Conservation (phyloP, 768 basidiomycete species). For the Suillus spraguei region DNA sequence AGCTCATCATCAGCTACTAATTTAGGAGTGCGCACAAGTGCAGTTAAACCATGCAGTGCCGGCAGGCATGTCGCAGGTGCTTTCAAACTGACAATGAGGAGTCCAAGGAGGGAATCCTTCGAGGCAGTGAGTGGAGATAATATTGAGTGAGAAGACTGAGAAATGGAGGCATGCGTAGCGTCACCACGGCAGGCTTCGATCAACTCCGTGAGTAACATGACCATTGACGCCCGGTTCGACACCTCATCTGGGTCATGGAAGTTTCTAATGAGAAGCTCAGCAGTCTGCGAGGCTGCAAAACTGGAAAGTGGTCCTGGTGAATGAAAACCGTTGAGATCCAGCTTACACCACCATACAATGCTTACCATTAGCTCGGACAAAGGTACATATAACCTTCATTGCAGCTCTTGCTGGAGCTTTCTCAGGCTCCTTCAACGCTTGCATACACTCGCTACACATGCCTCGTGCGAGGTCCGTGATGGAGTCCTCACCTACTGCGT, state of each 20-base stretch:
- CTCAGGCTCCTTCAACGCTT: constrained; percentile 85
- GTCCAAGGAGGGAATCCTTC: constrained; percentile 78
- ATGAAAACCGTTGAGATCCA: not conserved
- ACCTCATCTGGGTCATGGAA: constrained; percentile 75
- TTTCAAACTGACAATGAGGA: constrained; percentile 61
- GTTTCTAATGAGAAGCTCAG: constrained; percentile 76
- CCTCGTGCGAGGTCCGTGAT: constrained; percentile 67
- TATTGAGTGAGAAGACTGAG: constrained; percentile 23
- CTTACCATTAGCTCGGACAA: constrained; percentile 71
- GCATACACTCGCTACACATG: constrained; percentile 79
- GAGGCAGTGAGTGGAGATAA: constrained; percentile 50
- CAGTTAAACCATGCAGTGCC: constrained; percentile 67
- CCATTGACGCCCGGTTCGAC: constrained; percentile 63
- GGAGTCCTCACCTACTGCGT: constrained; percentile 36
- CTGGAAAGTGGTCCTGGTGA: constrained; percentile 64
- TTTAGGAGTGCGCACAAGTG: constrained; percentile 61
- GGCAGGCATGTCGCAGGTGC: constrained; percentile 50
- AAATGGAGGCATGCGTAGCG: constrained; percentile 20
- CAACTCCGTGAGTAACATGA: constrained; percentile 69
- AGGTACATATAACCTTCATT: constrained; percentile 77
- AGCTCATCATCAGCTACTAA: constrained; percentile 76
- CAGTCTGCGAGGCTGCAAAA: constrained; percentile 65
- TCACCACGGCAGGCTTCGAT: constrained; percentile 56
- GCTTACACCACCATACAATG: constrained; percentile 29
- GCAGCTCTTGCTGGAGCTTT: constrained; percentile 91